Evolutionary conservation across 2,329 filamentous ascomycete species (phyloP).

Genomic region (Tolypocladium cylindrosporum): DNA sequence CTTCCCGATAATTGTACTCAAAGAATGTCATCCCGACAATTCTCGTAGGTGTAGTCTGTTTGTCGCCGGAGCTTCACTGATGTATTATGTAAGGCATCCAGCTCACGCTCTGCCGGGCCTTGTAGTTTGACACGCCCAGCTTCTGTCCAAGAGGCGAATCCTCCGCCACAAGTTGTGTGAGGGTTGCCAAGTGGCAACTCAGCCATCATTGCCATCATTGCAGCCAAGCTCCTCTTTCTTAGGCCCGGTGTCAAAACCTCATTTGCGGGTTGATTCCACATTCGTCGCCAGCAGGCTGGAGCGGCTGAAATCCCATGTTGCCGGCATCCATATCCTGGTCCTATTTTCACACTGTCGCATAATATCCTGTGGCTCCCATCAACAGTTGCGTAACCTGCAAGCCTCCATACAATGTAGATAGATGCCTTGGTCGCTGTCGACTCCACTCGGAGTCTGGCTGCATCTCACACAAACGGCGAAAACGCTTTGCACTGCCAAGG

Average conservation of each 20-base stretch:
- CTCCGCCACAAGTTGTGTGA: background rate
- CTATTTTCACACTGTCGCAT: background rate
- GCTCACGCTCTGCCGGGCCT: background rate
- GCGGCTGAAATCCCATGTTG: background rate
- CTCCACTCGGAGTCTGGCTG: background rate
- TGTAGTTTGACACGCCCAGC: background rate
- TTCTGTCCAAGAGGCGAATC: background rate
- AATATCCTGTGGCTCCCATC: no score
- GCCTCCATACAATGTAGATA: background rate
- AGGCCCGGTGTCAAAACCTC: background rate
- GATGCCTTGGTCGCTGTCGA: background rate
- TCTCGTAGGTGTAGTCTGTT: background rate
- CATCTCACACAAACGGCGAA: background rate
- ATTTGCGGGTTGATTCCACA: background rate
- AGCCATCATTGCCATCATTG: background rate
- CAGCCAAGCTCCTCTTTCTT: background rate
- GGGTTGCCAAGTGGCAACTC: background rate
- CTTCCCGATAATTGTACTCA: background rate
- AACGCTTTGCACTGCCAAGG: no score
- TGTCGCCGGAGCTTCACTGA: background rate
- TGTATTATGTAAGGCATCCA: background rate
- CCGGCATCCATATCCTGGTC: background rate
- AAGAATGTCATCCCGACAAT: no score
- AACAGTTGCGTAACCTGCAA: background rate
- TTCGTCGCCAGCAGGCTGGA: background rate